Conservation (phyloP, 139 green algal genomes). For the Deuterostichococcus epilithicus region DNA sequence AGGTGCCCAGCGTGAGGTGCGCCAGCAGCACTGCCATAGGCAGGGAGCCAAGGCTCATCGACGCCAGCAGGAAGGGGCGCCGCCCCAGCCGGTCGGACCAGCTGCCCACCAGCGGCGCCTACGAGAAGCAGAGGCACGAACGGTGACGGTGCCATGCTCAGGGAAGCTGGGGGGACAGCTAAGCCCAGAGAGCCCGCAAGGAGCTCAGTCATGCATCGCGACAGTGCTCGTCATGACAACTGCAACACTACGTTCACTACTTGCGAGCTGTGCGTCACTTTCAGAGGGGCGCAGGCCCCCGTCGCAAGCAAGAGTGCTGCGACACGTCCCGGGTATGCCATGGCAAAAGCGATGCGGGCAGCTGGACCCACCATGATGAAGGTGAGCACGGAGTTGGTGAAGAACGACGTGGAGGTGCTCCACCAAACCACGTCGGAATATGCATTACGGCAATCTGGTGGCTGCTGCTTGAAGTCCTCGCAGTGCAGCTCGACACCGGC, state of each 20-base stretch:
- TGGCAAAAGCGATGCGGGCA: background rate
- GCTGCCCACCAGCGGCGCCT: conserved; percentile 54
- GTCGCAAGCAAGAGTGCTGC: background rate
- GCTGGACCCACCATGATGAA: conserved; percentile 45
- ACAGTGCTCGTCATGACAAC: background rate
- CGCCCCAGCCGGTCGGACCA: conserved; percentile 67
- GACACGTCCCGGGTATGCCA: background rate
- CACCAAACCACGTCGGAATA: conserved; percentile 55
- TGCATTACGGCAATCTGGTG: conserved; percentile 45
- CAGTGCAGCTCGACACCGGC: conserved; percentile 61
- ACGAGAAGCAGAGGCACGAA: too few relatives aligned
- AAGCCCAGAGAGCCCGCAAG: background rate
- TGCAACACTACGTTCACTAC: background rate
- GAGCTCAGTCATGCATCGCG: background rate
- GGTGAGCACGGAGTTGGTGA: conserved; percentile 54
- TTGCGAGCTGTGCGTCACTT: background rate
- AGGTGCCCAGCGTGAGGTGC: conserved; percentile 39
- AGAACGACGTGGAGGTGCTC: conserved; percentile 58
- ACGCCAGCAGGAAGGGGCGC: conserved; percentile 72
- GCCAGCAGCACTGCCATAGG: conserved; percentile 44
- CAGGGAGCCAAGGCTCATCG: conserved; percentile 27
- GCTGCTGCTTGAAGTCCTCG: conserved; percentile 38
- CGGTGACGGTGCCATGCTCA: background rate
- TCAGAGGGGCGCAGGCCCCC: background rate
- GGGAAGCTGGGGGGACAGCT: background rate